These are phyloP conservation scores for Lentinula novae-zelandiae DNA, from an alignment of 1,284 basidiomycete species.

Conservation along the genomic window DNA sequence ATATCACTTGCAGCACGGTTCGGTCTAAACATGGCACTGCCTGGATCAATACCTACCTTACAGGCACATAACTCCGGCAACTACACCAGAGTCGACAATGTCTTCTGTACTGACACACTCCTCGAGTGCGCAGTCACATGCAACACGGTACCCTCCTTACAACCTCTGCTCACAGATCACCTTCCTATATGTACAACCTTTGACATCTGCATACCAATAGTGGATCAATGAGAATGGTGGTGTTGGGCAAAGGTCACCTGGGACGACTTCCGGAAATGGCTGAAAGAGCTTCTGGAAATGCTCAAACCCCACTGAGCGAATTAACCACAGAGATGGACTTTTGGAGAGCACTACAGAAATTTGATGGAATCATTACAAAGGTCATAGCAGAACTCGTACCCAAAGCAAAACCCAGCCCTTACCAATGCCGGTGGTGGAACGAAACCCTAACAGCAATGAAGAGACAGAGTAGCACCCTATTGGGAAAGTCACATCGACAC, in stretches of 20 bases:
- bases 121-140: conserved; percentile 16
- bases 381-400: no score
- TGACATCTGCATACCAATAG: conserved; percentile 6
- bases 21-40: conserved; percentile 25
- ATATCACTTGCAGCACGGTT: conserved; percentile 17
- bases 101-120: conserved; percentile 23
- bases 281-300: no score
- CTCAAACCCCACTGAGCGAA: no score
- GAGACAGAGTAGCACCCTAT: no score
- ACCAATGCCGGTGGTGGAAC: no score
- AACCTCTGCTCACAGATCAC: conserved; percentile 19
- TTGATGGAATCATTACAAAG: no score
- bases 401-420: no score
- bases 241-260: conserved; percentile 24
- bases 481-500: no score
- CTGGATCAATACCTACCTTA: conserved; percentile 26
- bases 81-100: conserved; percentile 30
- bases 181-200: conserved; percentile 15
- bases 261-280: conserved; percentile 16
- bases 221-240: neutral
- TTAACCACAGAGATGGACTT: no score
- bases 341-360: no score
- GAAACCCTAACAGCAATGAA: no score
- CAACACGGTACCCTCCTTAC: neutral
- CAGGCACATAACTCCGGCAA: conserved; percentile 23